These are phyloP conservation scores for Gaertneriomyces sp. DNA, from an alignment of 192 early-diverging fungal species.

Conservation along the genomic window DNA sequence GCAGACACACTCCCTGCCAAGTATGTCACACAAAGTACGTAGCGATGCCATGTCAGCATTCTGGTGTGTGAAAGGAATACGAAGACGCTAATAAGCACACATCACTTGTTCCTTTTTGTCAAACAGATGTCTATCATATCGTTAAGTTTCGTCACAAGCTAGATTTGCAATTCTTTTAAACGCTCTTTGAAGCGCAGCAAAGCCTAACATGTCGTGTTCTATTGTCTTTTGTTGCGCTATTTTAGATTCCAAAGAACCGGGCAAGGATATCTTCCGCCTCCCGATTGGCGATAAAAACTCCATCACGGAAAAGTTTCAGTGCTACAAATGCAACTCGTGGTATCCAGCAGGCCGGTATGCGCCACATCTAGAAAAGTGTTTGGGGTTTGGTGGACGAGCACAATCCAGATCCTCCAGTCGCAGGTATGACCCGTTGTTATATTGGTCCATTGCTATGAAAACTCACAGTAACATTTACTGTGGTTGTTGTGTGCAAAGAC, in stretches of 20 bases:
- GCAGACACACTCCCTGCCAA: conserved; percentile 57
- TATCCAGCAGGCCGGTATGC: conserved; percentile 86
- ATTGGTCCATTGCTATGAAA: neutral
- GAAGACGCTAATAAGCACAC: neutral
- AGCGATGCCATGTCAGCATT: neutral
- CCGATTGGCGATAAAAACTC: conserved; percentile 38
- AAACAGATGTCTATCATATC: conserved; percentile 53
- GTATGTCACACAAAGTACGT: conserved; percentile 74
- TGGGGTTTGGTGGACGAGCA: conserved; percentile 71
- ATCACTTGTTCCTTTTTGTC: conserved; percentile 1
- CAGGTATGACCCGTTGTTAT: conserved; percentile 29
- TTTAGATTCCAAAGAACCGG: conserved; percentile 24
- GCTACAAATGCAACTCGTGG: conserved; percentile 71
- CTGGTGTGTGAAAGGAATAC: neutral
- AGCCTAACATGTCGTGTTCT: neutral
- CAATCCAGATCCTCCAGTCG: conserved; percentile 58
- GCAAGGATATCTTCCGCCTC: conserved; percentile 64
- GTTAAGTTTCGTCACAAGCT: conserved; percentile 19
- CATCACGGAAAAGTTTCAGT: conserved; percentile 68
- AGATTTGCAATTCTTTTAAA: no score
- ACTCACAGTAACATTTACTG: neutral
- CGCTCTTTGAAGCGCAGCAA: neutral
- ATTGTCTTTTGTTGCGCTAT: neutral
- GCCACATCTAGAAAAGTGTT: conserved; percentile 88
- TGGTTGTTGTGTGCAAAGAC: neutral